Evolutionary conservation across 2,329 filamentous ascomycete species (phyloP).

Genomic region (Aspergillus ustus): DNA sequence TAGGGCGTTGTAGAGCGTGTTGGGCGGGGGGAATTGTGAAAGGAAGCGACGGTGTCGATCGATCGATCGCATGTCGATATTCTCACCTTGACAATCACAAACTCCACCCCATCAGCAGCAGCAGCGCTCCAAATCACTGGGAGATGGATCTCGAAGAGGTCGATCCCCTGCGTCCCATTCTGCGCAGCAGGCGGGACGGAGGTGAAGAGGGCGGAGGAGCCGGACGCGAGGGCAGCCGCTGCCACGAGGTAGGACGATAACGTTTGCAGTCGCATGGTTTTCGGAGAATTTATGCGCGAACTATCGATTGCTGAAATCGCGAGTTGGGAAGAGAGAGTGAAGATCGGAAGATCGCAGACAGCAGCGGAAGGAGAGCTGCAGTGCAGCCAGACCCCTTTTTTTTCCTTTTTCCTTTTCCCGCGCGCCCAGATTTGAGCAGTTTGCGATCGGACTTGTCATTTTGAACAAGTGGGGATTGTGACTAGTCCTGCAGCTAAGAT

Average conservation of each 20-base stretch:
- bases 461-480: background rate
- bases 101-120: constrained; percentile 5
- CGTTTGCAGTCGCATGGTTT: constrained; percentile 1
- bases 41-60: background rate
- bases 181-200: background rate
- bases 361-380: background rate
- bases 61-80: background rate
- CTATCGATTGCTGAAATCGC: background rate
- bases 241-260: background rate
- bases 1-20: background rate
- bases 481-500: background rate
- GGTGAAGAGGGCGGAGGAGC: background rate
- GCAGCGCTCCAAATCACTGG: constrained; percentile 11
- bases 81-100: constrained; percentile 13
- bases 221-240: background rate
- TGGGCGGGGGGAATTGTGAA: too few species aligned
- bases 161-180: constrained; percentile 8
- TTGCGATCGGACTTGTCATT: background rate
- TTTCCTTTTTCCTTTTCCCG: too few species aligned
- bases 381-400: background rate
- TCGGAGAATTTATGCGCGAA: background rate
- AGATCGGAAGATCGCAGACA: background rate
- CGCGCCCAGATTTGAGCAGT: background rate
- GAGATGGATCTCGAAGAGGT: constrained; percentile 13
- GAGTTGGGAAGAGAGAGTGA: background rate